Evolutionary conservation across 345 rosid genomes (phyloP), one percentile per base, ranked within the genome.

Genomic region (Euphorbia lathyris): DNA sequence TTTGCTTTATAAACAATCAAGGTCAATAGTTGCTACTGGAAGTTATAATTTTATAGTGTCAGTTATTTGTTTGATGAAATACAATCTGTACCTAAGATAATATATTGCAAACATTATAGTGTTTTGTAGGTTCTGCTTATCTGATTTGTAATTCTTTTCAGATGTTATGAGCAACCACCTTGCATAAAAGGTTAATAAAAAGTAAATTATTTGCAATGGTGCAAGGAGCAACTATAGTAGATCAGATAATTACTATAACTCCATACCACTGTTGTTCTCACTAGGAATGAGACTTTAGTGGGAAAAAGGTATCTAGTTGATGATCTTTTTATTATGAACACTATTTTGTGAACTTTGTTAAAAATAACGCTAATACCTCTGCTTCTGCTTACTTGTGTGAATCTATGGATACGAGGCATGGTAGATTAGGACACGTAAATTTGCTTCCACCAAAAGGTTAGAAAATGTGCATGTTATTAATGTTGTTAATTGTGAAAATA

Each of bases 151-250:
- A 19, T 48, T 14, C 36, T 51, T 50, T 29, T 48, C 27, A 16
- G 2, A 47, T 47, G 56, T 14, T 58, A 16, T 51, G 36, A 58
- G 16, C 56, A 17, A 27, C 34, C 57, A 22, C 23, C 29, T 11
- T 65, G 59, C 61, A 30, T 20, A 22, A 22, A 52, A 36, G 27
- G 57, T 27, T 19, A 19, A 9, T 20, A 29, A n/a, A 32, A 63
- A 22, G 43, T 70, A 47, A 74, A 69, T 1, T 27, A 26, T 74
- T 17, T 17, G 19, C 11, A 11, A 61, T 42, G 45, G 57, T 83
- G 69, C 83, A 95, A 97, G 97, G 97, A 62, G 97, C 99, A 51
- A 95, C 99, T 47, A 83, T 95, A 36, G 87, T 95, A 12, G 99
- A 95, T 83, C 85, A 78, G 73, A 83, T 90, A 13, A 97, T 95